Evolutionary conservation across 192 early-diverging fungal species (phyloP), one percentile per base, ranked within the genome.

Genomic region (Coemansia aciculifera): DNA sequence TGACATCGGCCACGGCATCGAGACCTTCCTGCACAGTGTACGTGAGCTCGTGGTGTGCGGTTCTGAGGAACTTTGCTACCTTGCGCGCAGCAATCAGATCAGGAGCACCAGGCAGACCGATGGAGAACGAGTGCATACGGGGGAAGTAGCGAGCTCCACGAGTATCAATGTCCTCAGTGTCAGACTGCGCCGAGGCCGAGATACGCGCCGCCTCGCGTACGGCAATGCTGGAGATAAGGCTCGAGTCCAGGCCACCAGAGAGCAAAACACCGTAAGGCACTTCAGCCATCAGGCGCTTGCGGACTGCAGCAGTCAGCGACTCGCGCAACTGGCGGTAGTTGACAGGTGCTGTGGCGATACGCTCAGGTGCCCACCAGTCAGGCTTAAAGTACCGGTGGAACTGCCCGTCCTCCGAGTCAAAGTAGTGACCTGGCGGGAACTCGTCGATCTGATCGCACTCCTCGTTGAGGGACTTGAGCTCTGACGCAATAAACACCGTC

Each of bases 221-320:
- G 29, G 97, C 94, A 78, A 99, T 98, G 27, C 92, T 89, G 29
- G 97, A 94, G 72, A 96, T 99, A 79, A 99, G 87, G 69, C 88
- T 90, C 6, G 95, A 98, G 77, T 99, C 97, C 63, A 99, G 84
- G 15, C 97, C 97, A 64, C 97, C 97, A 59, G 88, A 90, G 39
- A 99, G 87, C 64, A 99, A 85, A 38, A 99, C 97, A 71, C 97
- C 97, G 76, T 94, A 99, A 39, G 97, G 97, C 13, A 99, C 97
- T 68, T 99, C 97, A 63, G 90, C 89, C 97, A 99, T 99, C 65
- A 99, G 85, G 66, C 97, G 86, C 87, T 99, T 99, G 79, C 93
- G 90, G 37, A 97, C 95, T 32, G 94, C 88, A 40, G 86, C 89
- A 51, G 93, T 92, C 63, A 99, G 84, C 21, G 94, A 77, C 68